Conservation (phyloP, 495 filamentous ascomycete species). For the Diplogelasinospora grovesii region DNA sequence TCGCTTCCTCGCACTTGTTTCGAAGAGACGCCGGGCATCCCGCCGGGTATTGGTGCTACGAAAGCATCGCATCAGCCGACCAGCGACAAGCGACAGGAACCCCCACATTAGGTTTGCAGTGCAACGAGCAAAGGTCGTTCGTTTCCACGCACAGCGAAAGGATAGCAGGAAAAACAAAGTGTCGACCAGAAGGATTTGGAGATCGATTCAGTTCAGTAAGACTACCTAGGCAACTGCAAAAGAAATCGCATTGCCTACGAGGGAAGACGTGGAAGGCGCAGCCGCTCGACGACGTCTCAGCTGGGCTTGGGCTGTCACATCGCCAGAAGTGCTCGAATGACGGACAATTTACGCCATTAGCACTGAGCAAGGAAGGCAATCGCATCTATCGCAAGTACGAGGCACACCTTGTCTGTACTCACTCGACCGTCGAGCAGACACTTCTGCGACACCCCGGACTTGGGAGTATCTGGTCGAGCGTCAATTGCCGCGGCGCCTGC, state of each 20-base stretch:
- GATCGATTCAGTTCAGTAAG: no score
- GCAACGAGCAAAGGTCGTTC: slow-evolving; percentile 4
- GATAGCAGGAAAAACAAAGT: not conserved
- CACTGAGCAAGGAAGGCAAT: not conserved
- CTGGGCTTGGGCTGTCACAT: not conserved
- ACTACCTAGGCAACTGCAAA: no score
- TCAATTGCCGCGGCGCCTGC: slow-evolving; percentile 9
- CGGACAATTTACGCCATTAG: no score
- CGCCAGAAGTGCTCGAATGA: not conserved
- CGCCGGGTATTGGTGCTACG: not conserved
- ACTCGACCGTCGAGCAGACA: no score
- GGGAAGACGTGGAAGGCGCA: no score
- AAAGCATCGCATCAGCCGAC: not conserved
- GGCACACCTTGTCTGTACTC: no score
- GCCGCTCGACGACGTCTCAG: no score
- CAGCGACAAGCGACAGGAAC: not conserved
- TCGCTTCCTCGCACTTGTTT: not conserved
- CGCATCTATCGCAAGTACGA: no score
- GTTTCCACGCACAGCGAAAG: not conserved
- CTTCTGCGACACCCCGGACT: no score
- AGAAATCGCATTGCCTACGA: no score
- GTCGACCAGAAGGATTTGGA: no score
- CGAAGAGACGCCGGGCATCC: not conserved
- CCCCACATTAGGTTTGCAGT: not conserved
- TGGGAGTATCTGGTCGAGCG: slow-evolving; percentile 1